A percentile compares a stretch with the other conserved stretches of the same genome.
These are phyloP conservation scores for cucumber (Cucumis sativus) DNA, from an alignment of 306 rosid species.

Conservation along the genomic window DNA sequence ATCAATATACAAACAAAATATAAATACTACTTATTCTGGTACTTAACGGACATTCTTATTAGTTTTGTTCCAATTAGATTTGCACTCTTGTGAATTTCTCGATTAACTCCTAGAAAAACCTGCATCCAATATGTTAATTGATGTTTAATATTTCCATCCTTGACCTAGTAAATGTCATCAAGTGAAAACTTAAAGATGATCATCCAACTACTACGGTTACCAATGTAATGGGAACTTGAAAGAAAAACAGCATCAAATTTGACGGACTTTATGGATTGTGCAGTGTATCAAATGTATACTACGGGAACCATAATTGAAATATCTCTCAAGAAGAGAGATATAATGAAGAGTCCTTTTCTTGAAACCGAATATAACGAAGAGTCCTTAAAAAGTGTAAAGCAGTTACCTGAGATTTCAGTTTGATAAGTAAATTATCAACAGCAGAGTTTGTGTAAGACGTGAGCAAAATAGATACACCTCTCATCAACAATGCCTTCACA, in stretches of 20 bases:
- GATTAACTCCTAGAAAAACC: neutral
- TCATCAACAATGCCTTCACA: conserved; percentile 78
- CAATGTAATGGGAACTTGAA: neutral
- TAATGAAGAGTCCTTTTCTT: too few species aligned
- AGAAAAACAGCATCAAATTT: neutral
- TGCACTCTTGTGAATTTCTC: too few species aligned
- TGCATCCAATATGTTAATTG: neutral
- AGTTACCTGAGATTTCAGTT: conserved; percentile 72
- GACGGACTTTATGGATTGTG: too few species aligned
- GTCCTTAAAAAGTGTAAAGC: neutral
- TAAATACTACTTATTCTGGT: neutral
- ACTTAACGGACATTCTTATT: too few species aligned
- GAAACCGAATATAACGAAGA: neutral
- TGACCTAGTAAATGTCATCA: neutral
- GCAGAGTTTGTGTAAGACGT: conserved; percentile 93
- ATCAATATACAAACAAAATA: neutral
- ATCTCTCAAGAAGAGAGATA: neutral
- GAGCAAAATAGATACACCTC: conserved; percentile 87
- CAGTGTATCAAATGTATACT: too few species aligned
- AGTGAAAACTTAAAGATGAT: neutral
- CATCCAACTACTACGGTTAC: neutral
- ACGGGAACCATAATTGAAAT: neutral
- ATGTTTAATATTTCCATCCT: neutral
- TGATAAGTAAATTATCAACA: conserved; percentile 86
- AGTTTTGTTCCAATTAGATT: too few species aligned